A percentile compares a stretch with the other conserved stretches of the same genome.
Conservation (phyloP, 495 filamentous ascomycete genomes). For the Lepidopterella palustris region DNA sequence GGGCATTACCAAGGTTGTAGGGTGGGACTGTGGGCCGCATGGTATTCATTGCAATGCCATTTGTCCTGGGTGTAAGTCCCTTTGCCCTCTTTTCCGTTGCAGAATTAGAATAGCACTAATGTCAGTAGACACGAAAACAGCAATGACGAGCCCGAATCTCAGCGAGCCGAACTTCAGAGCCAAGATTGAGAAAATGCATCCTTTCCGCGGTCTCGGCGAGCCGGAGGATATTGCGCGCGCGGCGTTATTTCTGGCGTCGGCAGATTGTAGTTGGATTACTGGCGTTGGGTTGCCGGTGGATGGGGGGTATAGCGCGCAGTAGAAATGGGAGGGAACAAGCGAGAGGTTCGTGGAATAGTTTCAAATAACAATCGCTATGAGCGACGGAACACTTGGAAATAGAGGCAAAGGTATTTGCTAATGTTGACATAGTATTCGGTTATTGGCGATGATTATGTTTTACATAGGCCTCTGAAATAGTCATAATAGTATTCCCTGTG, state of each 20-base stretch:
- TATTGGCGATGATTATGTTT: too few relatives aligned
- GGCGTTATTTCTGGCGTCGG: conserved; percentile 31
- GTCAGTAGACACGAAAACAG: conserved; percentile 32
- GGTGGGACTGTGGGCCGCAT: conserved; percentile 46
- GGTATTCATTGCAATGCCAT: conserved; percentile 51
- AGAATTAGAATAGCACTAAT: conserved; percentile 40
- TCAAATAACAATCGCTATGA: too few relatives aligned
- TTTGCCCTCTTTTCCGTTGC: background rate
- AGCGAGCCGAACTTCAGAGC: conserved; percentile 6
- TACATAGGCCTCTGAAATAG: too few relatives aligned
- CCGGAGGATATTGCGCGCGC: conserved; percentile 31
- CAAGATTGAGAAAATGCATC: conserved; percentile 15
- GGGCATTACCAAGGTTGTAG: conserved; percentile 44
- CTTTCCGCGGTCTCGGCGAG: conserved; percentile 26
- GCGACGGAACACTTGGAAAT: too few relatives aligned
- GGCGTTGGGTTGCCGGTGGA: conserved; percentile 31
- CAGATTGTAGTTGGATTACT: conserved; percentile 32
- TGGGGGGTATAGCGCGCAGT: conserved; percentile 23
- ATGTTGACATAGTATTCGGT: too few relatives aligned
- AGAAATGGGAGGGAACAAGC: background rate
- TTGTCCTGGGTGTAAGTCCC: conserved; percentile 48
- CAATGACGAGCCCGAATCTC: conserved; percentile 16
- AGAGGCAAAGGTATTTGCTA: too few relatives aligned
- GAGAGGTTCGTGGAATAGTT: background rate
- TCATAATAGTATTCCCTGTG: too few relatives aligned